phyloP scores from a whole-genome alignment of 2,329 filamentous ascomycete species.

The Penicillium sp. region DNA sequence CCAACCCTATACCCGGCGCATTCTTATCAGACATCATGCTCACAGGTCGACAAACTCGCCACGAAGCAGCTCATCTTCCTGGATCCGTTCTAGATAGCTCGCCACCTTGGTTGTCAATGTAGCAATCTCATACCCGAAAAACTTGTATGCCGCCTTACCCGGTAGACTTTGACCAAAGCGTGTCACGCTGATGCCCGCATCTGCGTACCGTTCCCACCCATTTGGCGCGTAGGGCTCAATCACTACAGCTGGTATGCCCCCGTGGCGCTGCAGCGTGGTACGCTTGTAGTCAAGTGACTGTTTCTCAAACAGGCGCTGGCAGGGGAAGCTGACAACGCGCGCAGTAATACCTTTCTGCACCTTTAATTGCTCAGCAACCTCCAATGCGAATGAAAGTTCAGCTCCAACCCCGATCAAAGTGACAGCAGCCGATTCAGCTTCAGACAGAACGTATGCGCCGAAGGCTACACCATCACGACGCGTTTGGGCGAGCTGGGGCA shows the following conservation, averaged over 20 bases:
- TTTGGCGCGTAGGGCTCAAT: constrained; percentile 51
- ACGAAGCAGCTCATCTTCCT: constrained; percentile 14
- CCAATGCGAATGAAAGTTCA: constrained; percentile 49
- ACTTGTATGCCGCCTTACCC: constrained; percentile 18
- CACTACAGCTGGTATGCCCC: constrained; percentile 43
- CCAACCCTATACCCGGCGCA: not conserved
- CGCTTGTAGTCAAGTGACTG: constrained; percentile 48
- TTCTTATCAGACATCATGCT: constrained; percentile 10
- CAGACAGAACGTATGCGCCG: constrained; percentile 45
- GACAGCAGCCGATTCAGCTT: constrained; percentile 36
- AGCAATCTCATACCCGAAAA: constrained; percentile 17
- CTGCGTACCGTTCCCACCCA: constrained; percentile 54
- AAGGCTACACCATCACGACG: constrained; percentile 37
- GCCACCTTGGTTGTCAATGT: constrained; percentile 15
- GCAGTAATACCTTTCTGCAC: constrained; percentile 37
- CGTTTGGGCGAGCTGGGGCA: constrained; percentile 41
- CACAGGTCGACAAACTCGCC: constrained; percentile 18
- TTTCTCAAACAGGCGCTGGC: constrained; percentile 49
- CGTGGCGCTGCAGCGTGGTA: constrained; percentile 39
- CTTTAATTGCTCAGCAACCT: constrained; percentile 44
- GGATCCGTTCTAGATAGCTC: constrained; percentile 12
- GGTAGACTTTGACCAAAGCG: constrained; percentile 40
- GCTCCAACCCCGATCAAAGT: constrained; percentile 53
- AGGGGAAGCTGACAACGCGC: constrained; percentile 52
- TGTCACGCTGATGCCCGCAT: constrained; percentile 47